Base-by-base conservation (phyloP, 257 asterid genomes). In the Jasminum sambac region DNA sequence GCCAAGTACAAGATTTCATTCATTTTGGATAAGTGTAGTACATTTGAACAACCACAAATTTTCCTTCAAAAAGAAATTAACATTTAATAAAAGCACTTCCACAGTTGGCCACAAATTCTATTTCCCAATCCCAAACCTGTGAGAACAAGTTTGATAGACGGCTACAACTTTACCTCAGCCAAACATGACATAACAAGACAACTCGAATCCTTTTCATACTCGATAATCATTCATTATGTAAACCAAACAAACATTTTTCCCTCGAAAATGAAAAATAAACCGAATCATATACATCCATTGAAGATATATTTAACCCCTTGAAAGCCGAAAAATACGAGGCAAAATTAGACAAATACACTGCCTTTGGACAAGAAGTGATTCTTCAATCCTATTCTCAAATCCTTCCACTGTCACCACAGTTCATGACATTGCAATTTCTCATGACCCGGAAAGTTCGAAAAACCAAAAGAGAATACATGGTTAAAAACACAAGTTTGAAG, bases 391-490 rank as follows among this genome's bases (percentile, higher is more conserved):
- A 69, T 68, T 66, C 69, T 34, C 59, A 64, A 64, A 78, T 40
- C 68, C 77, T 66, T 52, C 60, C 70, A 72, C 68, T 67, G 82
- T 77, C 82, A 75, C 73, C 82, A 76, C 76, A 75, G 73, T 77
- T 66, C 74, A 71, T 75, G 76, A 78, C 83, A 77, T 55, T 58
- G 60, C 69, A 52, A 43, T 79, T 57, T 52, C 52, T 55, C 36
- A 30, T 67, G 60, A 80, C 43, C 74, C 34, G 23, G 14, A 69
- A 73, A 69, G 42, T 50, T 57, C 40, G 34, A 58, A 69, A 69
- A 55, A 77, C 50, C 77, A 67, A 68, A 71, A 63, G 43, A 37
- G 74, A 78, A 79, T 76, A 70, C 83, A 83, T 66, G 63, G 70
- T 24, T 81, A 71, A 72, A 75, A 78, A 24, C 16, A 48, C 80